phyloP scores from a whole-genome alignment of 2,329 filamentous ascomycete species.

The Corynespora cassiicola region DNA sequence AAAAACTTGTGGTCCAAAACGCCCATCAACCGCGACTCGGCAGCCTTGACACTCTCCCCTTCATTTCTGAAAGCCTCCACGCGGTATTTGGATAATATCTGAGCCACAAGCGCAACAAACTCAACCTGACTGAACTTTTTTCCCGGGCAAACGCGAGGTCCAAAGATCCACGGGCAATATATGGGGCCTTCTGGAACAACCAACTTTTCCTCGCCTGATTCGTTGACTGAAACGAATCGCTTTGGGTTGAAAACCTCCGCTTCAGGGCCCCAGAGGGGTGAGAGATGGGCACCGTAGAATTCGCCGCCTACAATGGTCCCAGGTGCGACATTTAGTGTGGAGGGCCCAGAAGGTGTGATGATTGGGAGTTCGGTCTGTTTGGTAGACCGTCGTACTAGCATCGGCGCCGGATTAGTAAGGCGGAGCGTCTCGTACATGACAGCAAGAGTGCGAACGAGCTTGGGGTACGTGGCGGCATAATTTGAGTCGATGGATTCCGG shows the following conservation, averaged over 20 bases:
- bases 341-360: constrained; percentile 7
- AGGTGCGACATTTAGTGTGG: constrained; percentile 8
- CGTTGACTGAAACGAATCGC: constrained; percentile 33
- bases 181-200: constrained; percentile 9
- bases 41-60: constrained; percentile 14
- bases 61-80: constrained; percentile 15
- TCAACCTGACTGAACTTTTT: constrained; percentile 33
- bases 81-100: constrained; percentile 16
- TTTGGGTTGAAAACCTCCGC: constrained; percentile 33
- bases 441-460: constrained; percentile 51
- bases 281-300: constrained; percentile 14
- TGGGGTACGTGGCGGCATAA: constrained; percentile 47
- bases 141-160: constrained; percentile 25
- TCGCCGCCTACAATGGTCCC: constrained; percentile 18
- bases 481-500: constrained; percentile 23
- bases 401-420: constrained; percentile 13
- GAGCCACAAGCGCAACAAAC: constrained; percentile 21
- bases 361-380: constrained; percentile 9
- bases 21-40: constrained; percentile 11
- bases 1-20: constrained; percentile 19
- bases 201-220: constrained; percentile 11
- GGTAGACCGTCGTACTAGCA: constrained; percentile 18
- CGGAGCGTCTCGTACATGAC: constrained; percentile 47
- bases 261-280: constrained; percentile 23
- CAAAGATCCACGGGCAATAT: constrained; percentile 34